Evolutionary conservation across 2,329 filamentous ascomycete species (phyloP), one percentile per base, ranked within the genome.

Genomic region (Fusarium neocosmosporiellum): DNA sequence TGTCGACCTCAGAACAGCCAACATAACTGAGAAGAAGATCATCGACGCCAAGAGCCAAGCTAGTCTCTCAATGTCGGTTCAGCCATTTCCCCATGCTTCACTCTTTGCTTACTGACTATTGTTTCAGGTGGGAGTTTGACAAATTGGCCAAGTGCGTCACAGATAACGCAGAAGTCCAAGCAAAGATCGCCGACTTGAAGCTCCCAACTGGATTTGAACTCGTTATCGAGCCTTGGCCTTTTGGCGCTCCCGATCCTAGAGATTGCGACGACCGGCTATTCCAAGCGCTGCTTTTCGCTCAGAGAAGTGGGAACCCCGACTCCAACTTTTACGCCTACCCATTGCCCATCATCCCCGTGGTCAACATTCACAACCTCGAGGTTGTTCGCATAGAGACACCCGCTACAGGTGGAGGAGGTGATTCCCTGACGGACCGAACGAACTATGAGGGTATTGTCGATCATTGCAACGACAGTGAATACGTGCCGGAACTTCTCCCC

Each of bases 261-360:
- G 81, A 81, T 48, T 81, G 77, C 24, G 66, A 77, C 16, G 74
- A 53, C 0, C 79, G 81, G 2, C 75, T 75, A 18, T 82, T 82
- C 68, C 81, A 83, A 55, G 80, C 74, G 6, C 71, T 82, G 0
- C 73, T 80, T 46, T 83, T 82, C 29, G 81, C 76, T 0, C 73
- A 75, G 4, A 64, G 74, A 27, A 78, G 68, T 31, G 78, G 79
- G 37, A 82, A 88, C 37, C 78, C 79, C 0, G 87, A 89, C 66
- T 83, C 87, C 13, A 90, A 90, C 70, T 86, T 86, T 65, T 89
- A 89, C 70, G 86, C 87, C 1, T 89, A 87, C 59, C 88, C 88
- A 0, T 79, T 89, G 16, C 85, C 85, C 1, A 77, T 87, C 36
- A 84, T 86, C 43, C 85, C 85, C 5, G 80, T 89, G 14, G 78